Percentiles rank a stretch among this genome's conserved stretches.
Conservation (phyloP, 352 stramenopile species). For the Globisporangium irregulare region DNA sequence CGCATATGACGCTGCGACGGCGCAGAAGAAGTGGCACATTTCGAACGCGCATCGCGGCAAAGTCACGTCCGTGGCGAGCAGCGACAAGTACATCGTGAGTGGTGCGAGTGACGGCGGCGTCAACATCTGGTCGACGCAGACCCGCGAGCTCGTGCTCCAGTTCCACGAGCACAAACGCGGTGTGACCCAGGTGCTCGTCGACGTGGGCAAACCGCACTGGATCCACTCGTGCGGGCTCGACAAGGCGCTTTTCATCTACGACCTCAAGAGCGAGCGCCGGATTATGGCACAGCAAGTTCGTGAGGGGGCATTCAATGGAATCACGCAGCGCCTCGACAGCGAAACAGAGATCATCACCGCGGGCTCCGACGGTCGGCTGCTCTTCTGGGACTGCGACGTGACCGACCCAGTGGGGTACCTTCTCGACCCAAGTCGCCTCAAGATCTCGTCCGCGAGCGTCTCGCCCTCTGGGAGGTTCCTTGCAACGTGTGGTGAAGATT, state of each 20-base stretch:
- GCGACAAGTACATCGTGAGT: constrained; percentile 72
- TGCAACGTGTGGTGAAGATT: constrained; percentile 79
- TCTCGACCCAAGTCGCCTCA: constrained; percentile 38
- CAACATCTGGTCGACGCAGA: constrained; percentile 86
- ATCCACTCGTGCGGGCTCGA: constrained; percentile 87
- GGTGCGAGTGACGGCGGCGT: constrained; percentile 82
- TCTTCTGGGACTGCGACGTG: constrained; percentile 91
- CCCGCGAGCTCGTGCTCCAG: constrained; percentile 84
- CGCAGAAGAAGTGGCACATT: constrained; percentile 81
- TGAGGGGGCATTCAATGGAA: constrained; percentile 72
- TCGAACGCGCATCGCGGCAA: constrained; percentile 82
- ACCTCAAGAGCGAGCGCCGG: constrained; percentile 83
- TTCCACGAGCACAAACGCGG: constrained; percentile 89
- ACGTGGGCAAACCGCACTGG: constrained; percentile 71
- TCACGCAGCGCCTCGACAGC: constrained; percentile 86
- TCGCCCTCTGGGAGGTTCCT: constrained; percentile 76
- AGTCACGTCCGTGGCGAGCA: constrained; percentile 72
- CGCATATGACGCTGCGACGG: constrained; percentile 48
- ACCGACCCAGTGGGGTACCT: constrained; percentile 66
- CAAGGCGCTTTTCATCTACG: constrained; percentile 89
- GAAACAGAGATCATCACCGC: constrained; percentile 90
- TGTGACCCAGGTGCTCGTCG: constrained; percentile 78
- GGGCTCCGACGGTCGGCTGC: constrained; percentile 74
- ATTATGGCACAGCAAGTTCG: constrained; percentile 80
- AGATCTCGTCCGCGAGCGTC: constrained; percentile 41